phyloP scores from a whole-genome alignment of 176 grass and related monocot species.

The Oryza officinalis region DNA sequence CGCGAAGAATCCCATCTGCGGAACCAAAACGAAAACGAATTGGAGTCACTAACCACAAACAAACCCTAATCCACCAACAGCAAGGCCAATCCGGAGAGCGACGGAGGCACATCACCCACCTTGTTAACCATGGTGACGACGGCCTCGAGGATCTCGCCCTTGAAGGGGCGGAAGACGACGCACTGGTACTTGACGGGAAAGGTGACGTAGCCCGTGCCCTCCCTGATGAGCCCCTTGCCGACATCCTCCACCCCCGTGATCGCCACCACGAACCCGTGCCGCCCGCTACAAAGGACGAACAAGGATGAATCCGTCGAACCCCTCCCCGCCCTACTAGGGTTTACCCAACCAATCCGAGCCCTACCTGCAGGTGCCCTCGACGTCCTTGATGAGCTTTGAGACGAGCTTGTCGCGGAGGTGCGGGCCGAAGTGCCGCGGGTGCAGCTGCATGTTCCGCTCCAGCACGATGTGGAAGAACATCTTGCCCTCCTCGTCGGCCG shows the following conservation, averaged over 20 bases:
- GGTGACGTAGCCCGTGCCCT: conserved; percentile 94
- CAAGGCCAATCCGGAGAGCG: not conserved
- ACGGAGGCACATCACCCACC: conserved; percentile 25
- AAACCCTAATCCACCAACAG: not conserved
- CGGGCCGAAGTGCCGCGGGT: conserved; percentile 92
- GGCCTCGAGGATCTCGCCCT: conserved; percentile 95
- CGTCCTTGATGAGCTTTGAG: conserved; percentile 98
- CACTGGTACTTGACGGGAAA: conserved; percentile 99
- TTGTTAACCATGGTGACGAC: conserved; percentile 99
- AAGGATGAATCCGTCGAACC: not conserved
- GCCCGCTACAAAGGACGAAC: conserved; percentile 49
- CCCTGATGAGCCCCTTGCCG: conserved; percentile 93
- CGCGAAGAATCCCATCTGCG: conserved; percentile 97
- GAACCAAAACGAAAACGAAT: conserved; percentile 9
- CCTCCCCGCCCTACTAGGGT: conserved; percentile 8
- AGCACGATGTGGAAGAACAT: conserved; percentile 99
- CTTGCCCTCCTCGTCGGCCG: conserved; percentile 22
- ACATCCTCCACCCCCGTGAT: conserved; percentile 96
- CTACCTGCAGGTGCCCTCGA: conserved; percentile 97
- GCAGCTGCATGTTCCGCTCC: conserved; percentile 98
- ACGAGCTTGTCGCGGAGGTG: conserved; percentile 95
- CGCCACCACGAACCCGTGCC: conserved; percentile 96
- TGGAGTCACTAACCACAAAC: not conserved
- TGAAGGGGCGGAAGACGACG: conserved; percentile 94
- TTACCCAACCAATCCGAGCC: not conserved